Evolutionary conservation across 1,284 basidiomycete species (phyloP).

Genomic region (Wallemia mellicola): DNA sequence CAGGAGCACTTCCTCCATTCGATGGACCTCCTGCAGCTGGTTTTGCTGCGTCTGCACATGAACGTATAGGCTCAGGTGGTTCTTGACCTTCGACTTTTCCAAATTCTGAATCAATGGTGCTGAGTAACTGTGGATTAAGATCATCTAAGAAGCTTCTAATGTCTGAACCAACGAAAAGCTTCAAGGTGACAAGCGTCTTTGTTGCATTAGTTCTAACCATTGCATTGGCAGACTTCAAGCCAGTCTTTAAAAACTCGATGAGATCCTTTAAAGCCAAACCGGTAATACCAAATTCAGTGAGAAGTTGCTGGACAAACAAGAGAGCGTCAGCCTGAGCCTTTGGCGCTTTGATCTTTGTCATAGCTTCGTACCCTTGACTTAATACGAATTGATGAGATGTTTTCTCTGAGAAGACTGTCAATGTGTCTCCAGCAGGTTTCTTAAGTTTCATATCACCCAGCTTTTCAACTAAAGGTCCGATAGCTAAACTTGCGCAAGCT

Average conservation of each 20-base stretch:
- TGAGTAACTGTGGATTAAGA: constrained; percentile 72
- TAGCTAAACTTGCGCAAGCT: constrained; percentile 50
- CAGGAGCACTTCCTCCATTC: constrained; percentile 19
- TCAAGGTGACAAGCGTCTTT: constrained; percentile 67
- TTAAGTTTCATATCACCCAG: constrained; percentile 90
- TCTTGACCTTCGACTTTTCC: constrained; percentile 62
- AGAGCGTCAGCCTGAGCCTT: constrained; percentile 85
- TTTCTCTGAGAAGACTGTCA: constrained; percentile 59
- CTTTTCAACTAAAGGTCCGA: constrained; percentile 74
- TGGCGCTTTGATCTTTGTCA: constrained; percentile 82
- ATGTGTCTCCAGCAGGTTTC: constrained; percentile 75
- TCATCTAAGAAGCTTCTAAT: constrained; percentile 80
- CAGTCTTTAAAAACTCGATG: constrained; percentile 67
- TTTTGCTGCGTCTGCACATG: constrained; percentile 33
- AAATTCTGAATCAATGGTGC: constrained; percentile 71
- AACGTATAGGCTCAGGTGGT: constrained; percentile 48
- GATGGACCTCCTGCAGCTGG: constrained; percentile 12
- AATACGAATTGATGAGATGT: constrained; percentile 84
- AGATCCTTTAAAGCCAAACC: constrained; percentile 56
- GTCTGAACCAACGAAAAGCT: constrained; percentile 64
- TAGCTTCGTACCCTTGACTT: constrained; percentile 74
- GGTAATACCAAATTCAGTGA: constrained; percentile 75
- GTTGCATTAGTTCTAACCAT: constrained; percentile 84
- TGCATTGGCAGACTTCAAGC: constrained; percentile 78
- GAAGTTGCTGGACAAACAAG: constrained; percentile 56